phyloP scores from a whole-genome alignment of 129 eudicot genomes.

The Artemisia argyi region DNA sequence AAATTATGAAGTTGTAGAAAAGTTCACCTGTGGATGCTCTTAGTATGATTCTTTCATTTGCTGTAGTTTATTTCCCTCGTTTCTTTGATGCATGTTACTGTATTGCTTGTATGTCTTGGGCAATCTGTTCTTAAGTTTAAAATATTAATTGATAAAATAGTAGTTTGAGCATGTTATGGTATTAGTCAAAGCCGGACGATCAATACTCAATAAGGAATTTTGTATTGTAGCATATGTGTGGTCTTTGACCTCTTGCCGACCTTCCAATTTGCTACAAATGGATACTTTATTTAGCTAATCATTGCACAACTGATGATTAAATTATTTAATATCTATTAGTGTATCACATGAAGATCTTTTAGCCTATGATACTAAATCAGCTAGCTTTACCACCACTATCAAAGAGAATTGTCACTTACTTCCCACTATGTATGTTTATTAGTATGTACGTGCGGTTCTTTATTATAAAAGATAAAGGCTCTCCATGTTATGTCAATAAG shows the following conservation, averaged over 20 bases:
- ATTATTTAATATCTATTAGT: conserved; percentile 13
- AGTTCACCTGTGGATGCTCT: background rate
- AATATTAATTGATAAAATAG: background rate
- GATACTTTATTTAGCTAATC: conserved; percentile 34
- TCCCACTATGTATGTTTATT: conserved; percentile 47
- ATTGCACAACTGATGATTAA: conserved; percentile 22
- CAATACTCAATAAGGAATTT: conserved; percentile 19
- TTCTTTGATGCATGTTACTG: background rate
- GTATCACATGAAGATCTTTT: conserved; percentile 21
- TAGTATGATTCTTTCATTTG: background rate
- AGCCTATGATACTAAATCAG: conserved; percentile 34
- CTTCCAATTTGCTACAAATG: conserved; percentile 45
- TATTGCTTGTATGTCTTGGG: background rate
- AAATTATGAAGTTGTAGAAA: too few relatives aligned
- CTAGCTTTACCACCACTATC: conserved; percentile 42
- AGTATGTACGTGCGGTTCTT: conserved; percentile 21
- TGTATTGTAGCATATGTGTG: conserved; percentile 22
- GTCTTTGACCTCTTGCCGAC: conserved; percentile 32
- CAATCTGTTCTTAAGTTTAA: conserved; percentile 1
- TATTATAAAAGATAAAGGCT: conserved; percentile 25
- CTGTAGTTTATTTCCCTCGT: background rate
- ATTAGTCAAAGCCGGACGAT: background rate
- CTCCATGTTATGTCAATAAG: conserved; percentile 37
- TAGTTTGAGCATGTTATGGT: conserved; percentile 22
- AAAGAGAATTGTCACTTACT: conserved; percentile 28